These are phyloP conservation scores for Gomphus bonarii DNA, from an alignment of 1,284 basidiomycete genomes.

Conservation along the genomic window DNA sequence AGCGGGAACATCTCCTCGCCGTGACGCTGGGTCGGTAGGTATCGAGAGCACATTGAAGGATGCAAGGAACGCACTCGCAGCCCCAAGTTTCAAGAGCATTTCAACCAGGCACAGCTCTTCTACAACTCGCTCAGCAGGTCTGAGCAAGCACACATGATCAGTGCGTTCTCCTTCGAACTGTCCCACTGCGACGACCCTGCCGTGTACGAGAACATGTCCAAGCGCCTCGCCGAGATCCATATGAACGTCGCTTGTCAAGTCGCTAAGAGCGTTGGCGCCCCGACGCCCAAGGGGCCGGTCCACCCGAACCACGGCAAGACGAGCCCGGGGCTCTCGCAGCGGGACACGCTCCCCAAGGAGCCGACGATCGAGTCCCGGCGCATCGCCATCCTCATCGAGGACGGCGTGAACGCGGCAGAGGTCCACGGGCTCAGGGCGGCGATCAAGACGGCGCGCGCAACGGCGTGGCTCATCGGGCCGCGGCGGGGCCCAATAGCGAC, in stretches of 20 bases:
- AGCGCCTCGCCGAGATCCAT: constrained; percentile 60
- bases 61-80: constrained; percentile 61
- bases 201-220: constrained; percentile 59
- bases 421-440: constrained; percentile 47
- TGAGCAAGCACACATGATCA: constrained; percentile 59
- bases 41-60: constrained; percentile 41
- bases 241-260: constrained; percentile 57
- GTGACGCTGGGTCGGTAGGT: constrained; percentile 22
- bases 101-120: constrained; percentile 63
- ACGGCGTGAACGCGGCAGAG: constrained; percentile 58
- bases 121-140: constrained; percentile 61
- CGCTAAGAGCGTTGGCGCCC: constrained; percentile 52
- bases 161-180: constrained; percentile 69
- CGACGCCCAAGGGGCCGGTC: constrained; percentile 36
- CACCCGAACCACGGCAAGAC: constrained; percentile 47
- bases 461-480: constrained; percentile 60
- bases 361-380: constrained; percentile 61
- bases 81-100: constrained; percentile 67
- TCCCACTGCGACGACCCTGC: constrained; percentile 66
- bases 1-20: background rate
- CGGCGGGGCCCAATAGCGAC: constrained; percentile 49
- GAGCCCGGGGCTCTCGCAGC: constrained; percentile 48
- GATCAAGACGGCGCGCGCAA: constrained; percentile 29
- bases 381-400: constrained; percentile 63
- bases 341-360: constrained; percentile 43